Percentiles rank a stretch among this genome's conserved stretches.
phyloP scores from a whole-genome alignment of 1,139 yeast genomes.

The Sugiyamaella sp. region DNA sequence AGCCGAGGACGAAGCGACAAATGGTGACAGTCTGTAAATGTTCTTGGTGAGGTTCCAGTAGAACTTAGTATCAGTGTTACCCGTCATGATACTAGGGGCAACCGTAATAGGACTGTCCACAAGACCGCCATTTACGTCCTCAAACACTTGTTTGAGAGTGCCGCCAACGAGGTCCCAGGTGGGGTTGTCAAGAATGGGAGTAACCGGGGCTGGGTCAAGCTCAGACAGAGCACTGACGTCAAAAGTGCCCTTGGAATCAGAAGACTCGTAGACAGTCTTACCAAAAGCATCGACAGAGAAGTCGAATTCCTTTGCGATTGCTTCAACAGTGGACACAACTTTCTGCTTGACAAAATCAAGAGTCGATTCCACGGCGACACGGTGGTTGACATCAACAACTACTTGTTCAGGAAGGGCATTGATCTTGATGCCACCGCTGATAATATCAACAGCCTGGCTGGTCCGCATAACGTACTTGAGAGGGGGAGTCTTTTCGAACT shows the following conservation, averaged over 20 bases:
- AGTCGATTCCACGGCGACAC: slow-evolving; percentile 58
- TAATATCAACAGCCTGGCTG: slow-evolving; percentile 67
- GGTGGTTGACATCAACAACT: slow-evolving; percentile 57
- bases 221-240: slow-evolving; percentile 22
- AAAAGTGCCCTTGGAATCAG: slow-evolving; percentile 22
- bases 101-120: slow-evolving; percentile 44
- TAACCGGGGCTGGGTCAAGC: slow-evolving; percentile 63
- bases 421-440: slow-evolving; percentile 69
- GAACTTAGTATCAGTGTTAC: slow-evolving; percentile 81
- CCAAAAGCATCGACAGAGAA: slow-evolving; percentile 41
- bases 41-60: slow-evolving; percentile 74
- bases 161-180: slow-evolving; percentile 62
- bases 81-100: slow-evolving; percentile 72
- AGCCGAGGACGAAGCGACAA: slow-evolving; percentile 24
- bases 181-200: slow-evolving; percentile 47
- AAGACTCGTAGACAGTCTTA: slow-evolving; percentile 20
- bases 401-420: slow-evolving; percentile 78
- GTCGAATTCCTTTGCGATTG: slow-evolving; percentile 44
- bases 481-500: slow-evolving; percentile 23
- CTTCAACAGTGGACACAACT: slow-evolving; percentile 44
- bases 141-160: slow-evolving; percentile 58
- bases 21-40: slow-evolving; percentile 67
- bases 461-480: slow-evolving; percentile 54
- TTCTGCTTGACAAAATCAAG: slow-evolving; percentile 48
- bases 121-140: slow-evolving; percentile 47